Conservation (phyloP, 352 stramenopile genomes). For the Pelagophyceae sp. region DNA sequence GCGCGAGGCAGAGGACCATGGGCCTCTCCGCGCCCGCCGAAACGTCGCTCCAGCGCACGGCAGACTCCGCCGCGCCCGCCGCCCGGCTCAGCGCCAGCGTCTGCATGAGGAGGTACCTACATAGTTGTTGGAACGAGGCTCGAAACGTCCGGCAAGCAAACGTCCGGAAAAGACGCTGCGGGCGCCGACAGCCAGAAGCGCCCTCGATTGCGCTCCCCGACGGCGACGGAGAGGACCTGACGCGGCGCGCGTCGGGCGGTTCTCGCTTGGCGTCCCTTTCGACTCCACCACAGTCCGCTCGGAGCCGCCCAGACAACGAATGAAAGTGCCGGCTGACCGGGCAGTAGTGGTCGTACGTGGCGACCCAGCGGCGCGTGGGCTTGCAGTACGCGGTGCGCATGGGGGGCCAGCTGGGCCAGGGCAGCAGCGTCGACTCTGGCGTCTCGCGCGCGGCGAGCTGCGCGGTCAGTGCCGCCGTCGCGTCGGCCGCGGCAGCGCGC, state of each 20-base stretch:
- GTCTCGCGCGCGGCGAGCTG: too few species aligned
- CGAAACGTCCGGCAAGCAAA: too few species aligned
- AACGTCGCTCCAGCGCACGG: neutral
- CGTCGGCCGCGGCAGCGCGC: too few species aligned
- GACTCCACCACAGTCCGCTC: too few species aligned
- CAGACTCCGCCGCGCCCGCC: neutral
- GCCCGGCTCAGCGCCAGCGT: neutral
- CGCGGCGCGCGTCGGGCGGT: too few species aligned
- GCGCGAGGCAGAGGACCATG: neutral
- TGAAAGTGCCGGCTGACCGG: too few species aligned
- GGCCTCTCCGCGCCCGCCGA: neutral
- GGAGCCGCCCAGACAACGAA: too few species aligned
- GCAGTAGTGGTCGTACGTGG: slow-evolving; percentile 19
- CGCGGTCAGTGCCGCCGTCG: too few species aligned
- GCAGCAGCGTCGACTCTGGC: neutral
- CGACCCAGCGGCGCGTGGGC: neutral
- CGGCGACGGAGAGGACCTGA: too few species aligned
- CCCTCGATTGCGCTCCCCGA: too few species aligned
- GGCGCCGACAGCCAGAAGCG: neutral
- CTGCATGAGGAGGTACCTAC: slow-evolving; percentile 1
- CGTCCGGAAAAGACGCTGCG: too few species aligned
- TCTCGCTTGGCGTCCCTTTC: too few species aligned
- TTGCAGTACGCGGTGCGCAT: slow-evolving; percentile 11
- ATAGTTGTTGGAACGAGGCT: neutral
- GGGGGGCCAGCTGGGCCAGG: neutral